A percentile compares a stretch with the other conserved stretches of the same genome.
Evolutionary conservation across 2,329 filamentous ascomycete genomes (phyloP).

Genomic region (Endocalyx cinctus): DNA sequence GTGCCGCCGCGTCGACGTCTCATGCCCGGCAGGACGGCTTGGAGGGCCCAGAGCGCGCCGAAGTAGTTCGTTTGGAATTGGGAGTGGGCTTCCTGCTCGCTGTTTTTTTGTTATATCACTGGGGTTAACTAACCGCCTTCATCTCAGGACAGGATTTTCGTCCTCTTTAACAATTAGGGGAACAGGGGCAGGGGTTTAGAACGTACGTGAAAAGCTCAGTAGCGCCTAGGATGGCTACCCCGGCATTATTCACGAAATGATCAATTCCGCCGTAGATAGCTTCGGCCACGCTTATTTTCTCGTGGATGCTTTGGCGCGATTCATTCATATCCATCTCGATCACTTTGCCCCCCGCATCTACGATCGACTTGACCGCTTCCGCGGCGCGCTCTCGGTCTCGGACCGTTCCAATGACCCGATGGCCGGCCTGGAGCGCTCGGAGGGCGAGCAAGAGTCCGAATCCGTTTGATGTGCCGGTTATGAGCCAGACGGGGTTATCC

Average conservation of each 20-base stretch:
- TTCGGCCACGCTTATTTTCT: conserved; percentile 19
- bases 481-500: conserved; percentile 23
- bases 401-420: conserved; percentile 29
- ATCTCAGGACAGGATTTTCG: no score
- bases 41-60: conserved; percentile 22
- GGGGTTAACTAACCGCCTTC: no score
- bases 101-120: no score
- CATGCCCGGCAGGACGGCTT: conserved; percentile 24
- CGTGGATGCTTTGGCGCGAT: conserved; percentile 19
- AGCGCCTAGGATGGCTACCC: conserved; percentile 18
- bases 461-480: conserved; percentile 31
- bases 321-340: conserved; percentile 27
- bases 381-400: conserved; percentile 21
- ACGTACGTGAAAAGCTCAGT: conserved; percentile 20
- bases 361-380: conserved; percentile 19
- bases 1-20: conserved; percentile 19
- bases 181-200: no score
- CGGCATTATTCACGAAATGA: conserved; percentile 26
- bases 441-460: conserved; percentile 26
- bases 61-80: conserved; percentile 26
- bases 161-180: no score
- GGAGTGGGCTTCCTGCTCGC: conserved; percentile 18
- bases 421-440: conserved; percentile 23
- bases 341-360: conserved; percentile 20
- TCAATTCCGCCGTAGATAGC: conserved; percentile 25